These are phyloP conservation scores for Citeromyces nyonsensis DNA, from an alignment of 805 yeast genomes.

Conservation along the genomic window DNA sequence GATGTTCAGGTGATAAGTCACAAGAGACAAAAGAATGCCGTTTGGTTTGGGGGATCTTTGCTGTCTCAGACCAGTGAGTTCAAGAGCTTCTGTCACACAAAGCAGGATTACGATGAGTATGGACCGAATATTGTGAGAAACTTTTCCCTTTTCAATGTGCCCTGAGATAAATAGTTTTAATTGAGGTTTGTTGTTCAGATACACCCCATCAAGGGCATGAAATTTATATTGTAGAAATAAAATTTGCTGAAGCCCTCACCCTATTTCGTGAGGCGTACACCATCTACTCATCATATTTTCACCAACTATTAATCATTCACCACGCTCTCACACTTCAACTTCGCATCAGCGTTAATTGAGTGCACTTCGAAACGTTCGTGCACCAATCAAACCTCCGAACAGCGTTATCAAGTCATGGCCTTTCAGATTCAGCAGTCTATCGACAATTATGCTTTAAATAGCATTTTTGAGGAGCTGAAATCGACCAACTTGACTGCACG, in stretches of 20 bases:
- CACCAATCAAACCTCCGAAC: too few species aligned
- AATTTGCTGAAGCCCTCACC: neutral
- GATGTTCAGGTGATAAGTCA: constrained; percentile 95
- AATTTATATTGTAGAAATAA: neutral
- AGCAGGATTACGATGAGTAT: constrained; percentile 91
- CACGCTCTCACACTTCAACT: too few species aligned
- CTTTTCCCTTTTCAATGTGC: constrained; percentile 87
- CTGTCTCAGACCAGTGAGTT: constrained; percentile 96
- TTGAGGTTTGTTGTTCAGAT: neutral
- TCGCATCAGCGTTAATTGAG: too few species aligned
- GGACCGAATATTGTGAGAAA: constrained; percentile 97
- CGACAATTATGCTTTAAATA: constrained; percentile 15
- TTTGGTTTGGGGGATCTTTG: constrained; percentile 97
- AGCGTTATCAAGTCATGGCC: too few species aligned
- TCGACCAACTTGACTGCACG: constrained; percentile 25
- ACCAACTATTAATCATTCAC: neutral
- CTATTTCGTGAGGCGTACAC: neutral
- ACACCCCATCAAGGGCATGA: too few species aligned
- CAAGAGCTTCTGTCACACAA: constrained; percentile 91
- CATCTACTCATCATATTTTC: too few species aligned
- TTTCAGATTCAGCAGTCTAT: too few species aligned
- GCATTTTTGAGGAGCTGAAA: constrained; percentile 35
- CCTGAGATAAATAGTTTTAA: constrained; percentile 24
- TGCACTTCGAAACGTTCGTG: too few species aligned
- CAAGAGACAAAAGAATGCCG: constrained; percentile 96